Evolutionary conservation across 108 stramenopile species (phyloP), one percentile per base, ranked within the genome.

Genomic region (Nitzschia sp.): DNA sequence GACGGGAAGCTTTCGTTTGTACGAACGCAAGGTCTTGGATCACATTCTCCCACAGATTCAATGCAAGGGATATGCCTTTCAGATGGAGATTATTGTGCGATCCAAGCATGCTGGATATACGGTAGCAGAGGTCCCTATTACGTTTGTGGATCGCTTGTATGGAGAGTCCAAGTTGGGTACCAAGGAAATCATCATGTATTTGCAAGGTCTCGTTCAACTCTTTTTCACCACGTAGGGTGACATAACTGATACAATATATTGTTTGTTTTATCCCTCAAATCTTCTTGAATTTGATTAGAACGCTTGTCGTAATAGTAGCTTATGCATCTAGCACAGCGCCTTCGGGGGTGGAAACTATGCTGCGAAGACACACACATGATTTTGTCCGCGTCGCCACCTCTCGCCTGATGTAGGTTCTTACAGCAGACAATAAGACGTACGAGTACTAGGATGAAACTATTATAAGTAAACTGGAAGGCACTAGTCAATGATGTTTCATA

Each of bases 91-190:
- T 59, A 75, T 97, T 43, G 92, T 98, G 12, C 72, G 94, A 59
- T 92, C 96, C 26, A 78, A 82, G 52, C 79, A 88, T 21, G 81
- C 74, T 26, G 95, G 95, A 15, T 90, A 91, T 68, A 75, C 56
- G 40, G 80, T 99, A 19, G 92, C 67, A 41, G 97, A 99, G 69
- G 96, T 99, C 15, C 95, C 95, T 0, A 99, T 99, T 59, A 78
- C 87, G 5, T 99, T 99, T 72, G 97, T 99, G 10, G 98, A 99
- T 86, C 77, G 98, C 39, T 89, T 99, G 44, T 98, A 98, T 65
- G 98, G 98, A 26, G 96, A 95, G 77, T 95, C 94, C 68, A 99
- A 99, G 74, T 72, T 99, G 29, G 98, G 98, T 3, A 84, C 95
- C 5, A 90, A 83, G 55, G 98, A 99, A 78, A 96, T 99, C 63